These are phyloP conservation scores for Reticulascus tulasneorum DNA, from an alignment of 2,329 filamentous ascomycete species.

Conservation along the genomic window DNA sequence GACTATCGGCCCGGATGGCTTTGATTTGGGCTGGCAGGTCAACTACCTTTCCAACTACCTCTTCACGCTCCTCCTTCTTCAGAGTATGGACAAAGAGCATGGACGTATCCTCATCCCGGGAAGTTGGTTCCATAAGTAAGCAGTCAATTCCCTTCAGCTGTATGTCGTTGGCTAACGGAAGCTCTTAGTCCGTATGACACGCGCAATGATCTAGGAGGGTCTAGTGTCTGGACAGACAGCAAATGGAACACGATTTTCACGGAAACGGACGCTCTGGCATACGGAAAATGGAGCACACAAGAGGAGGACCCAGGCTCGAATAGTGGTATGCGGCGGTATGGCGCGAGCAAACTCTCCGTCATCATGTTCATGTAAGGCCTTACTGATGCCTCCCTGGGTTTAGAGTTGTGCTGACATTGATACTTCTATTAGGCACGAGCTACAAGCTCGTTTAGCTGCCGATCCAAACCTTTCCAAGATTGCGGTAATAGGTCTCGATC, in stretches of 20 bases:
- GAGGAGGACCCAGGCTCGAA: conserved; percentile 20
- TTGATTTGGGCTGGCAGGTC: conserved; percentile 27
- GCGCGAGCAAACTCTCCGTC: conserved; percentile 32
- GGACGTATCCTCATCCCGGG: conserved; percentile 25
- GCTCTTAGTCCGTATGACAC: no score
- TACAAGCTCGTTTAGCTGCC: conserved; percentile 26
- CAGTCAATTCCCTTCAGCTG: no score
- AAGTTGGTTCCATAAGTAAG: conserved; percentile 31
- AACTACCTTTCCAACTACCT: conserved; percentile 28
- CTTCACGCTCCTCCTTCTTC: conserved; percentile 23
- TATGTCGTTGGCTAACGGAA: no score
- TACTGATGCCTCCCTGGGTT: background rate
- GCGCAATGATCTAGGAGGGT: no score
- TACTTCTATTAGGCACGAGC: conserved; percentile 24
- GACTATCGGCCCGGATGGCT: no score
- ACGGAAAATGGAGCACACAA: conserved; percentile 28
- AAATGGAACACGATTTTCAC: conserved; percentile 23
- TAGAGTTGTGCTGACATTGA: background rate
- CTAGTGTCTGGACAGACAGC: conserved; percentile 19
- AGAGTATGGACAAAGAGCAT: conserved; percentile 25
- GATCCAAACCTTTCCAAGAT: conserved; percentile 30
- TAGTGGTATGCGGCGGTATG: conserved; percentile 30
- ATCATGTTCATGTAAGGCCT: conserved; percentile 29
- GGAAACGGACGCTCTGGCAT: conserved; percentile 25
- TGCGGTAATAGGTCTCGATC: conserved; percentile 32